Base-by-base conservation (phyloP, 352 stramenopile genomes). In the Chrysophaeum taylorii region DNA sequence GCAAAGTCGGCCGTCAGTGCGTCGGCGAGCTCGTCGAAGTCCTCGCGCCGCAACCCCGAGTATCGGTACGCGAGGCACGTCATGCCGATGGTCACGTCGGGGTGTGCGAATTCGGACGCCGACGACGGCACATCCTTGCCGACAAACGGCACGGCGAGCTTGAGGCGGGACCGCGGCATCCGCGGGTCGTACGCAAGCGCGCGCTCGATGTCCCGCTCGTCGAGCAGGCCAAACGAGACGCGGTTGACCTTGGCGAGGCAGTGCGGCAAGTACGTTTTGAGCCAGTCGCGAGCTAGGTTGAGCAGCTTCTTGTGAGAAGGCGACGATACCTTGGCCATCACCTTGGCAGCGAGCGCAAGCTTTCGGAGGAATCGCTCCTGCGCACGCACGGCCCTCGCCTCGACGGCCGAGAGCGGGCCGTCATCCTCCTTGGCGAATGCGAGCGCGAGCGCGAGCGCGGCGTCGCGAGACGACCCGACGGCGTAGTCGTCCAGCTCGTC, bases 101-200 rank as follows among this genome's bases (percentile, higher is more conserved):
- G 87, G 64, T 95, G 89, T 0, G 89, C 89, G 69, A 95, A 95
- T 72, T 95, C 89, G 0, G 89, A 95, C 31, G 89, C 93, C 7
- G 84, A 81, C 64, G 85, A 93, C 12, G 89, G 89, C 2, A 94
- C 89, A 68, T 95, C 89, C 73, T 95, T 95, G 21, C 89, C 89
- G 5, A 95, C 88, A 69, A 95, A 95, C 36, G 89, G 89, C 0
- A 95, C 88, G 0, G 89, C 89, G n/a, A 95, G 72, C 70, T 18
- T 21, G 39, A 12, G 39, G 12, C 39, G 39, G 12, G 39, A 45
- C 39, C 92, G 57, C 0, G 92, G 39, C 39, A 45, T 21, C 12
- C 39, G 75, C 27, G 64, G 53, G 25, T 76, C 70, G 29, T 70
- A 27, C 36, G 38, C 41, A 4, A 39, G 68, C 36, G 64, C 73